These are phyloP conservation scores for Plectosphaerella cucumerina DNA, from an alignment of 2,329 filamentous ascomycete species.

Conservation along the genomic window DNA sequence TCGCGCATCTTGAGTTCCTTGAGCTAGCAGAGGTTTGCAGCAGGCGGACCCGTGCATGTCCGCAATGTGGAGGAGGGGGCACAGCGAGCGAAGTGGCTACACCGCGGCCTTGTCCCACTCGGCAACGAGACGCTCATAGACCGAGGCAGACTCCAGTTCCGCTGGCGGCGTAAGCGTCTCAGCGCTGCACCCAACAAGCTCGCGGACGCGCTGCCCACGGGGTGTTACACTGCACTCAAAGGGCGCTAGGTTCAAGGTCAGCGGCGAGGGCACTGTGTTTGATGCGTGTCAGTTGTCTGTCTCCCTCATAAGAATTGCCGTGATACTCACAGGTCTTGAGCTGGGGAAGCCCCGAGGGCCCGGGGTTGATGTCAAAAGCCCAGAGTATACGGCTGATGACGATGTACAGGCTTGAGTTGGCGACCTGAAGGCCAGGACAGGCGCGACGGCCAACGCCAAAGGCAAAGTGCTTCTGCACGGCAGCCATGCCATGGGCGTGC, in stretches of 20 bases:
- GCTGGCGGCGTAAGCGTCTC: neutral
- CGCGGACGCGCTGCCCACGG: neutral
- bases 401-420: conserved; percentile 42
- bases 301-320: neutral
- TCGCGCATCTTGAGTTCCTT: too few species aligned
- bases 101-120: neutral
- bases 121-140: neutral
- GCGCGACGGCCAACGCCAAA: conserved; percentile 37
- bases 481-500: conserved; percentile 22
- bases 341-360: neutral
- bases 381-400: conserved; percentile 46
- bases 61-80: too few species aligned
- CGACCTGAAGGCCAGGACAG: conserved; percentile 44
- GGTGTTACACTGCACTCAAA: neutral
- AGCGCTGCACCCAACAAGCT: neutral
- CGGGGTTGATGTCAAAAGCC: conserved; percentile 40
- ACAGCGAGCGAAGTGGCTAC: too few species aligned
- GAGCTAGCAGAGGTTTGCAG: too few species aligned
- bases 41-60: too few species aligned
- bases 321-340: neutral
- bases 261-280: neutral
- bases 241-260: neutral
- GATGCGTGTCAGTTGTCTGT: neutral
- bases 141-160: neutral
- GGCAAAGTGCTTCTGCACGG: neutral